Percentiles rank a stretch among this genome's conserved stretches.
phyloP scores from a whole-genome alignment of 306 rosid genomes.

The Senna tora region DNA sequence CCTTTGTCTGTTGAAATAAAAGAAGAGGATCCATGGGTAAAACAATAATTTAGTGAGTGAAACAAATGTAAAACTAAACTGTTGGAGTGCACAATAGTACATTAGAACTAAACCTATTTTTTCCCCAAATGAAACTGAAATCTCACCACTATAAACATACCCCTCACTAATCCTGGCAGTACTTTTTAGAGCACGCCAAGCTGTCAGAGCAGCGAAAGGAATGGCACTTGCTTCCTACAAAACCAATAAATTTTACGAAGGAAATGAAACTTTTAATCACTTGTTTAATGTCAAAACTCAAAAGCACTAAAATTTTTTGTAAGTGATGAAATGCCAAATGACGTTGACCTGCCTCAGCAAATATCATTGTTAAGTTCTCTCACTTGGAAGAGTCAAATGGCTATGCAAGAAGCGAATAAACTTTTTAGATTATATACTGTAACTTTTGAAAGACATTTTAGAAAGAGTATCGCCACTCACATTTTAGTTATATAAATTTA shows the following conservation, averaged over 20 bases:
- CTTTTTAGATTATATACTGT: no score
- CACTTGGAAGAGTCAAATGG: slow-evolving; percentile 14
- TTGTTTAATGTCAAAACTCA: slow-evolving; percentile 27
- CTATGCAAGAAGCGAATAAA: slow-evolving; percentile 15
- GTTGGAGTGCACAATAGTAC: not conserved
- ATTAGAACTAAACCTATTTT: slow-evolving; percentile 14
- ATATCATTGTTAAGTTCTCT: slow-evolving; percentile 9
- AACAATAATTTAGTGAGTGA: slow-evolving; percentile 21
- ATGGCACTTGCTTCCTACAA: slow-evolving; percentile 87
- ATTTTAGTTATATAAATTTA: not conserved
- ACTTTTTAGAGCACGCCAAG: slow-evolving; percentile 92
- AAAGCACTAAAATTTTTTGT: slow-evolving; percentile 20
- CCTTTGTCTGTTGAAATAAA: slow-evolving; percentile 67
- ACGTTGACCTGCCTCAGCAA: slow-evolving; percentile 22
- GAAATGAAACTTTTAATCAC: not conserved
- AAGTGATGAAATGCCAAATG: slow-evolving; percentile 25
- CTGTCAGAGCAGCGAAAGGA: slow-evolving; percentile 98
- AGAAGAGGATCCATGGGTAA: slow-evolving; percentile 37
- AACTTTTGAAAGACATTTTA: not conserved
- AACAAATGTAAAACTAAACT: slow-evolving; percentile 16
- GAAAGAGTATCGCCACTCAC: not conserved
- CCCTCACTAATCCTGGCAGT: slow-evolving; percentile 91
- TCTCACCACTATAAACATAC: slow-evolving; percentile 53
- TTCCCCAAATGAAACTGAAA: slow-evolving; percentile 27
- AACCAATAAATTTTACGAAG: slow-evolving; percentile 18